Evolutionary conservation across 257 asterid genomes (phyloP).

Genomic region (Nicotiana knightiana): DNA sequence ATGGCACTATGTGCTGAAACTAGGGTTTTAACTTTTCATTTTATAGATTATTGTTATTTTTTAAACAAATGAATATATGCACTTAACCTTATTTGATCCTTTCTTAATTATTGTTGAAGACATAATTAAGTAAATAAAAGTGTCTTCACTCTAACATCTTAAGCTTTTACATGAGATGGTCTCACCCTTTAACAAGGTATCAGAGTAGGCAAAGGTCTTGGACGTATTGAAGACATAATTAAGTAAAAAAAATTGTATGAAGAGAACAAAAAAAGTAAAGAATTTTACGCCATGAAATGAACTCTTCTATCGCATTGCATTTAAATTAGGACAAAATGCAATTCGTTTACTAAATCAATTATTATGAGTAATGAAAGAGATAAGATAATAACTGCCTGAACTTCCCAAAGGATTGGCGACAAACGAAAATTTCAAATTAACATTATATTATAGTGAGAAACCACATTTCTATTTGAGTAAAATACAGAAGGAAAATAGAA

Average conservation of each 20-base stretch:
- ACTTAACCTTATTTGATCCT: not conserved
- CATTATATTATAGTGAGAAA: not conserved
- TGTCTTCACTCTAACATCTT: no score
- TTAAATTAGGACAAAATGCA: not conserved
- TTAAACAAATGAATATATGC: not conserved
- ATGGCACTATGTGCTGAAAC: not conserved
- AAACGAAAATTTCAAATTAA: not conserved
- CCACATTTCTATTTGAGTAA: not conserved
- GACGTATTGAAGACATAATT: no score
- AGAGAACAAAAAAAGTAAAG: no score
- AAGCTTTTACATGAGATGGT: no score
- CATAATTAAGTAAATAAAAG: no score
- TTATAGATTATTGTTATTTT: no score
- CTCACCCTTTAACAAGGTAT: no score
- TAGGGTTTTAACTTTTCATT: no score
- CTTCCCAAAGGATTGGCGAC: not conserved
- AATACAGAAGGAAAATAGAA: not conserved
- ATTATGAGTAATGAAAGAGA: not conserved
- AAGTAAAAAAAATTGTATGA: no score
- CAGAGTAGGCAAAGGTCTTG: no score
- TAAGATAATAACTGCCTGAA: not conserved
- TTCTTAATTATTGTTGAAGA: no score
- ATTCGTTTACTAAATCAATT: not conserved
- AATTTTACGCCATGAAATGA: not conserved
- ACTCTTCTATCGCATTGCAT: not conserved